Base-by-base conservation (phyloP, 1,284 basidiomycete species). In the Cryptococcus floricola region DNA sequence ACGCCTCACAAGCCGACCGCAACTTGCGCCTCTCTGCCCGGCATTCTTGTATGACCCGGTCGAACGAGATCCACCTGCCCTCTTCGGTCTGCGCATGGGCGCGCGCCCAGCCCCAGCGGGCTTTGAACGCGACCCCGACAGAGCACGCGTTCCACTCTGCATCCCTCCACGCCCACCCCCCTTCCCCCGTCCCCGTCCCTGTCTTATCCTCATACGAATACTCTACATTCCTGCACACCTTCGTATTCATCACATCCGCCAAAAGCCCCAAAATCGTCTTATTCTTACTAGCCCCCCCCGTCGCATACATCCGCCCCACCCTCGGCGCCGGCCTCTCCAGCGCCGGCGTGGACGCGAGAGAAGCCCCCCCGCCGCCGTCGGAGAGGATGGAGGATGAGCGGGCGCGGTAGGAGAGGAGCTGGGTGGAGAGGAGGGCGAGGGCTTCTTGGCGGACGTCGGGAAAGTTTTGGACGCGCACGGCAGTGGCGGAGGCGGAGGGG, bases 341-440 rank as follows among this genome's bases (percentile, higher is more conserved):
- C 73, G 51, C 52, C 7, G 62, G 50, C 1, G 61, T 56, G 74
- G 0, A 53, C 25, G 53, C 61, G 14, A 23, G 55, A 54, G 25
- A 52, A 5, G 60, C 52, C 5, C 54, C 50, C 6, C 45, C n/a
- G 87, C 83, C 44, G 84, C 84, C 57, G 82, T 82, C 75, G 1
- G 31, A 34, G 87, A 91, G 57, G 84, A 91, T 68, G 18, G 68
- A 60, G 16, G 62, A 57, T 9, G 68, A 67, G 16, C 73, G 64
- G 12, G 67, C 62, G 27, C 65, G 61, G 57, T 74, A 75, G 50
- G 70, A 71, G 55, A 93, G 79, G 70, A 93, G 84, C 68, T 94
- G 91, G 0, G 88, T 89, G 74, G 91, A 87, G 61, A 94, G 79
- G 61, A 94, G 89, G 5, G 88, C 86, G n/a, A 88, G 83, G 4